phyloP scores from a whole-genome alignment of 139 green algal genomes.

The Micromonas commoda region DNA sequence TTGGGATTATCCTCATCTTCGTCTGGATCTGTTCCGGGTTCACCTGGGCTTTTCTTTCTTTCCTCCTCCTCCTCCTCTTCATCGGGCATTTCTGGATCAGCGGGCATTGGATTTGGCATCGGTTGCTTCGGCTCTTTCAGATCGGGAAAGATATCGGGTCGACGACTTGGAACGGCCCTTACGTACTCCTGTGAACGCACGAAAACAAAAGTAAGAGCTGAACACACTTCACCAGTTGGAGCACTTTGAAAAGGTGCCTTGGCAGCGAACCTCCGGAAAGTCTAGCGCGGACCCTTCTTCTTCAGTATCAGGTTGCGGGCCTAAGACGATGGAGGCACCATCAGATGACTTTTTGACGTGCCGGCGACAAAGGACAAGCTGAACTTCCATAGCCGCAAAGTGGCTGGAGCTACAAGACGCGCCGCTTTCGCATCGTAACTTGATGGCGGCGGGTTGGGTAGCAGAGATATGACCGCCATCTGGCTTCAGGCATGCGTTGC shows the following conservation, averaged over 20 bases:
- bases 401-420: no score
- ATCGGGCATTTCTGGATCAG: constrained; percentile 19
- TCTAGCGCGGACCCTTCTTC: constrained; percentile 20
- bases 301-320: background rate
- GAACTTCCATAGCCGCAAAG: no score
- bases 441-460: no score
- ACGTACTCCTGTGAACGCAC: constrained; percentile 6
- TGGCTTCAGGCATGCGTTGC: no score
- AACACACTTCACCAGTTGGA: background rate
- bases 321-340: no score
- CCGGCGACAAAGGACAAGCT: no score
- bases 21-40: constrained; percentile 1
- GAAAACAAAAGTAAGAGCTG: background rate
- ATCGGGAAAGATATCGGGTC: constrained; percentile 25
- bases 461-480: no score
- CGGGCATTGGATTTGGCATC: constrained; percentile 15
- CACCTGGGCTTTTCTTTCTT: constrained; percentile 10
- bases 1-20: constrained; percentile 9
- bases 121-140: constrained; percentile 15
- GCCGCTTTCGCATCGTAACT: no score
- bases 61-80: constrained; percentile 21
- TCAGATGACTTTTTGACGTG: no score
- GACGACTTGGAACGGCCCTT: constrained; percentile 13
- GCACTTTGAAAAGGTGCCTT: no score
- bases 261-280: constrained; percentile 11